Percentiles rank a stretch among this genome's conserved stretches.
phyloP scores from a whole-genome alignment of 2,329 filamentous ascomycete species.

The Penicillium expansum region DNA sequence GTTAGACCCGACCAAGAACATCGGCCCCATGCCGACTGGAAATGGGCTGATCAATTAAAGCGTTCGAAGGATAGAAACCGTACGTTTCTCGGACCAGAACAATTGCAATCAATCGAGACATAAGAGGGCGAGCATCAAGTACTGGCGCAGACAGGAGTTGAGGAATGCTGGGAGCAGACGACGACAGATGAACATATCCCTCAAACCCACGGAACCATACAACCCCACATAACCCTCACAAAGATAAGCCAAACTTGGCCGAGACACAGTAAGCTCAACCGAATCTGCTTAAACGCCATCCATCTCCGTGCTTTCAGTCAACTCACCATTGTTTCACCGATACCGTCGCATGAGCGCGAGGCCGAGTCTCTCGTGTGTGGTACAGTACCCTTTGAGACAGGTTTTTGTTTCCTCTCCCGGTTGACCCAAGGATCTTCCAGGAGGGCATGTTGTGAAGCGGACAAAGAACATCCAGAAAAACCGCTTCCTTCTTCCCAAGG shows the following conservation, averaged over 20 bases:
- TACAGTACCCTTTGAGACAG: conserved; percentile 83
- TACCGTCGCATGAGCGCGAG: conserved; percentile 11
- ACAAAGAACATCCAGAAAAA: conserved; percentile 98
- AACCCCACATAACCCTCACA: conserved; percentile 13
- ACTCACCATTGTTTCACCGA: conserved; percentile 15
- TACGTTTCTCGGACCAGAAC: conserved; percentile 9
- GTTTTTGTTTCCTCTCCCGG: conserved; percentile 88
- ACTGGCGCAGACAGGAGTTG: conserved; percentile 12
- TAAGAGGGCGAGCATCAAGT: background rate
- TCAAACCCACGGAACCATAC: conserved; percentile 8
- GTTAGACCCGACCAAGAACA: conserved; percentile 7
- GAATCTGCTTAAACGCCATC: conserved; percentile 11
- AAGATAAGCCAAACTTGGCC: conserved; percentile 11
- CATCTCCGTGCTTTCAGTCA: conserved; percentile 30
- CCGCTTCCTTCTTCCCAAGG: conserved; percentile 58
- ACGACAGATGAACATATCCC: conserved; percentile 17
- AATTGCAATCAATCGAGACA: conserved; percentile 6
- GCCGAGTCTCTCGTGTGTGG: conserved; percentile 66
- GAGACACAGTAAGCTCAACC: conserved; percentile 8
- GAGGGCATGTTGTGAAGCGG: conserved; percentile 69
- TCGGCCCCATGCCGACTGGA: background rate
- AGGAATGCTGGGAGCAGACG: conserved; percentile 13
- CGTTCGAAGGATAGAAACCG: conserved; percentile 9
- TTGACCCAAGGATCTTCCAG: conserved; percentile 37
- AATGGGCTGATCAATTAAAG: conserved; percentile 9